Conservation (phyloP, 305 asterid species). For the Rubia tinctorum region DNA sequence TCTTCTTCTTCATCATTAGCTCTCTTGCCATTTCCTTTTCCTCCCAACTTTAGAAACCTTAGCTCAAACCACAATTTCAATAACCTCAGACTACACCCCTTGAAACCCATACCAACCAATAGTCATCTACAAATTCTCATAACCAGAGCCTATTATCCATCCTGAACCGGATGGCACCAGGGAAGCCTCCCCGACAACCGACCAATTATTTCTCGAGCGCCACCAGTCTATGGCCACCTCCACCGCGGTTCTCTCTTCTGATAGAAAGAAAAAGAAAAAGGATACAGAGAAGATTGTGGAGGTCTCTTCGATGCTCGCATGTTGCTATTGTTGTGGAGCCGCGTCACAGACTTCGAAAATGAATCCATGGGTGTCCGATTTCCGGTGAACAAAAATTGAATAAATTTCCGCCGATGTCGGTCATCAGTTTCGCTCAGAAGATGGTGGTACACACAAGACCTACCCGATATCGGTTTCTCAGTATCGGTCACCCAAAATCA, state of each 20-base stretch:
- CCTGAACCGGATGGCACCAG: slow-evolving; percentile 68
- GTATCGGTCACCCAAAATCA: no score
- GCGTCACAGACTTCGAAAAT: no score
- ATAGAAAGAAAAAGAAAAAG: no score
- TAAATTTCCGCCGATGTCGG: no score
- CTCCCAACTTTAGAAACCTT: slow-evolving; percentile 25
- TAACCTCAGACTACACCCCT: slow-evolving; percentile 25
- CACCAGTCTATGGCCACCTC: slow-evolving; percentile 46
- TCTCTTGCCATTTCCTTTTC: slow-evolving; percentile 30
- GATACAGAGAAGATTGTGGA: no score
- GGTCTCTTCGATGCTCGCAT: no score
- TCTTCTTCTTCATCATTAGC: slow-evolving; percentile 29
- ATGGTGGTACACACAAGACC: no score
- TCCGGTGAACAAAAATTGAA: no score
- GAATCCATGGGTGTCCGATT: no score
- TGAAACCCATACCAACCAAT: slow-evolving; percentile 23
- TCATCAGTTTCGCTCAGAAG: no score
- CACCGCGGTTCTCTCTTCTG: neutral
- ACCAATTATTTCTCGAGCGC: slow-evolving; percentile 69
- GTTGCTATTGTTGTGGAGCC: no score
- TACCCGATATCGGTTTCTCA: no score
- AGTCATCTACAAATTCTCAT: slow-evolving; percentile 46
- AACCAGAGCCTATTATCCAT: slow-evolving; percentile 18
- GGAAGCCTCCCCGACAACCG: slow-evolving; percentile 78
- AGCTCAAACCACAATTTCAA: slow-evolving; percentile 12